A percentile compares a stretch with the other conserved stretches of the same genome.
Evolutionary conservation across 495 filamentous ascomycete genomes (phyloP).

Genomic region (Neurospora sp.): DNA sequence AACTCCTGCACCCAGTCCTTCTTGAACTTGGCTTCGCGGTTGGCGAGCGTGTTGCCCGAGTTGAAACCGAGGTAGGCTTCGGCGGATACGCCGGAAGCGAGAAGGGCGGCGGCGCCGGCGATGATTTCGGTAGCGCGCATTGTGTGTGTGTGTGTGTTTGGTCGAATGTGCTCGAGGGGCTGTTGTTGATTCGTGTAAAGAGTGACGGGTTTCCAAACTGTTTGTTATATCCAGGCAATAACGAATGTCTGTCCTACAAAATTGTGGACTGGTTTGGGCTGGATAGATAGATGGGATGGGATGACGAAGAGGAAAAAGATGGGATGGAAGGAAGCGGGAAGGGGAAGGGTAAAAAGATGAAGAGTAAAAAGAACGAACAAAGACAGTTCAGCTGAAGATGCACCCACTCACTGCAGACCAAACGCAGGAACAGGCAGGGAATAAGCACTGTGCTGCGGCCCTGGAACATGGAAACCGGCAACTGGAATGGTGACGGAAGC

Average conservation of each 20-base stretch:
- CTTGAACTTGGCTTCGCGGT: constrained; percentile 39
- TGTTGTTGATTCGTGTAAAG: not conserved
- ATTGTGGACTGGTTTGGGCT: not conserved
- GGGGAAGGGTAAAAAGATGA: not conserved
- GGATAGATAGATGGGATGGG: not conserved
- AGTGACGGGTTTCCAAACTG: not conserved
- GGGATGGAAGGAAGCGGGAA: not conserved
- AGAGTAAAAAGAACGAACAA: not conserved
- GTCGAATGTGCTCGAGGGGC: not conserved
- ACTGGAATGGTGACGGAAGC: not conserved
- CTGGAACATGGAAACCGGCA: not conserved
- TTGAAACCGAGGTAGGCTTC: constrained; percentile 40
- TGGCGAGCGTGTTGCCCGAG: constrained; percentile 33
- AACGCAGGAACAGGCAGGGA: not conserved
- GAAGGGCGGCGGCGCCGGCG: constrained; percentile 18
- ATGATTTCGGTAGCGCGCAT: constrained; percentile 21
- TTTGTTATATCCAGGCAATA: not conserved
- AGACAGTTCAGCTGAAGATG: not conserved
- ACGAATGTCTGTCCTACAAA: not conserved
- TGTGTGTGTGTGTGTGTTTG: not conserved
- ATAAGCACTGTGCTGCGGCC: not conserved
- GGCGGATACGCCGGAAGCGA: constrained; percentile 21
- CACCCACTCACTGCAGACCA: not conserved
- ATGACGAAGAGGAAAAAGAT: not conserved
- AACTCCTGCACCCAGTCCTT: constrained; percentile 37